Evolutionary conservation across 352 stramenopile species (phyloP), one percentile per base, ranked within the genome.

Genomic region (Globisporangium perplexum): DNA sequence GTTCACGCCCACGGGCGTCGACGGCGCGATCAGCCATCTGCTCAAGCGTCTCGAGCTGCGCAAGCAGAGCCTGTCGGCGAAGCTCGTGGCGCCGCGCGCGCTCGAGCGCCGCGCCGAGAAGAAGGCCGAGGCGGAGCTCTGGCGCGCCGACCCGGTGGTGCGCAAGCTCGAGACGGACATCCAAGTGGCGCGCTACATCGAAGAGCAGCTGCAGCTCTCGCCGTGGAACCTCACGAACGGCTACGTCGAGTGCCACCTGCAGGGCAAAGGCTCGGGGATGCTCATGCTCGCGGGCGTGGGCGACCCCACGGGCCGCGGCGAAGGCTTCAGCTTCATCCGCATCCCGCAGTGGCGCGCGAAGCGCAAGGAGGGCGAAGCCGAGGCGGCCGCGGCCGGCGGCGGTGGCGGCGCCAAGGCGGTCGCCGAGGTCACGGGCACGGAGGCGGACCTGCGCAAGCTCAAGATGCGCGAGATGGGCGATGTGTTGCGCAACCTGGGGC

Each of bases 191-290:
- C 78, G 83, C 49, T 91, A 87, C 48, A 89, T 93, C 50, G 78
- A 81, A 33, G 73, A 89, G 50, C 74, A 91, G 52, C 41, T 93
- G 46, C 75, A 90, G 46, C 63, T 93, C 15, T 90, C 83, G 11
- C 80, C 83, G 12, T 93, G 83, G 83, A 93, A 90, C 31, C 54
- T 90, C 57, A 93, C 80, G 1, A 88, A 87, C 55, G 90, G 90
- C 48, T 93, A 90, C 54, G 83, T 93, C 5, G 83, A 93, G 50
- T 93, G 83, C 43, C 83, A 93, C 49, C 48, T 91, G 33, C 83
- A 91, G 55, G 80, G 83, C 36, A 93, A 93, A 73, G 83, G 83
- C 26, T 88, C 77, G 23, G 82, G 82, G 18, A 90, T 93, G 78
- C 59, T 93, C 22, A 63, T 80, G 47, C 66, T 93, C 18, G 76